Percentiles rank a stretch among this genome's conserved stretches.
These are phyloP conservation scores for Diaporthe longicolla DNA, from an alignment of 2,329 filamentous ascomycete species.

Conservation along the genomic window DNA sequence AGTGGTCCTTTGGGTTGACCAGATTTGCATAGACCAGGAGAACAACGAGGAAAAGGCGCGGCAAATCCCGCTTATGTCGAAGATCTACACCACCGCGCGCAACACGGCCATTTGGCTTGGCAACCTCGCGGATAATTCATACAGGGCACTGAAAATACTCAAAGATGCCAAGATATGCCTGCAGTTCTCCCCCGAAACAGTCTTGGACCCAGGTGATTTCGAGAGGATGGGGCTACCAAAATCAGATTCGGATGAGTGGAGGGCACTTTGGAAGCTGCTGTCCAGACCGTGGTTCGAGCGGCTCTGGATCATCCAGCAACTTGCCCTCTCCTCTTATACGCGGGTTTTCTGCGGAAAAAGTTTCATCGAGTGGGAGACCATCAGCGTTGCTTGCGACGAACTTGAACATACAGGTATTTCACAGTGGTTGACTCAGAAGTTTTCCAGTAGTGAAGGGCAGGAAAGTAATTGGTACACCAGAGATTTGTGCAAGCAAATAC, in stretches of 20 bases:
- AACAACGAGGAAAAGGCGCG: not conserved
- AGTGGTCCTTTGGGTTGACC: not conserved
- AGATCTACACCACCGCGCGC: not conserved
- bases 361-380: not conserved
- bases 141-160: not conserved
- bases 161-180: not conserved
- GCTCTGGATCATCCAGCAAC: not conserved
- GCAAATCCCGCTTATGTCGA: not conserved
- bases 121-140: not conserved
- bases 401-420: not conserved
- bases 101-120: not conserved
- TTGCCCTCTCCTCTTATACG: not conserved
- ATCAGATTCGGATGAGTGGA: not conserved
- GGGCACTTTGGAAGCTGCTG: not conserved
- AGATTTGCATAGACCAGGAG: constrained; percentile 15
- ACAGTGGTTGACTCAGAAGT: not conserved
- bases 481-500: not conserved
- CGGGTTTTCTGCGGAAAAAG: not conserved
- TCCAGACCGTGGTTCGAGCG: not conserved
- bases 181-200: not conserved
- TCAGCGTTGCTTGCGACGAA: not conserved
- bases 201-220: not conserved
- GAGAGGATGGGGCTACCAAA: not conserved
- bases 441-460: not conserved
- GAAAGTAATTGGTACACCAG: no score